Percentiles rank a stretch among this genome's conserved stretches.
phyloP scores from a whole-genome alignment of 768 basidiomycete genomes.

The Leccinum boreale region DNA sequence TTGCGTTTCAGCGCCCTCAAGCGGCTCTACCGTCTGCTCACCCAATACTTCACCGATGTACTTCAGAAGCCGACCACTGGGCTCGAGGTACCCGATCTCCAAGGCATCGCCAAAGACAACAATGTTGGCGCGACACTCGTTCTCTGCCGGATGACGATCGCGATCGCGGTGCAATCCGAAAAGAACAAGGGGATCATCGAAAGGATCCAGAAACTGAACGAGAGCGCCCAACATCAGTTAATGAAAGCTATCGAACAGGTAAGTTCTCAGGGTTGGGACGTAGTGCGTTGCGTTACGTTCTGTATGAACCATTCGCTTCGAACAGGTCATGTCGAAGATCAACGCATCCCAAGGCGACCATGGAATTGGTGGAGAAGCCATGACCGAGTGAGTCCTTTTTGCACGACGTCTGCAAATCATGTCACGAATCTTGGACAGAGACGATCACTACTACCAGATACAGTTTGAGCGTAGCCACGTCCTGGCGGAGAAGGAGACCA shows the following conservation, averaged over 20 bases:
- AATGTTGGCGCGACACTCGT: constrained; percentile 61
- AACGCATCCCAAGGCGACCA: constrained; percentile 45
- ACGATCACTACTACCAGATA: constrained; percentile 85
- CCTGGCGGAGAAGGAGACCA: constrained; percentile 78
- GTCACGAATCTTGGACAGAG: constrained; percentile 42
- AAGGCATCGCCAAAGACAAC: constrained; percentile 78
- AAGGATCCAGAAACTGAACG: constrained; percentile 80
- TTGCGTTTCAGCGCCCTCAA: constrained; percentile 81
- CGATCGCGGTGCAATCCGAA: constrained; percentile 86
- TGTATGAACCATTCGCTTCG: not conserved
- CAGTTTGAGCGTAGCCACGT: constrained; percentile 79
- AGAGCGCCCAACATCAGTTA: constrained; percentile 80
- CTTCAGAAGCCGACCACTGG: constrained; percentile 74
- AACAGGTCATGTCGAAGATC: constrained; percentile 76
- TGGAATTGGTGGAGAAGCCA: constrained; percentile 52
- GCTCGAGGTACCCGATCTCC: constrained; percentile 85
- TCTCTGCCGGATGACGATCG: constrained; percentile 79
- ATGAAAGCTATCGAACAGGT: constrained; percentile 97
- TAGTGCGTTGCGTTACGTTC: not conserved
- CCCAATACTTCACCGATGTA: constrained; percentile 82
- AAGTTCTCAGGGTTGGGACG: constrained; percentile 17
- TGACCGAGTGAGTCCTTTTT: constrained; percentile 68
- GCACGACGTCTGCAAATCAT: constrained; percentile 3
- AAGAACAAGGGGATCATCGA: constrained; percentile 86
- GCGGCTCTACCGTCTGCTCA: constrained; percentile 82